These are phyloP conservation scores for Vitis hybrid DNA, from an alignment of 177 flowering plant genomes.

Conservation along the genomic window DNA sequence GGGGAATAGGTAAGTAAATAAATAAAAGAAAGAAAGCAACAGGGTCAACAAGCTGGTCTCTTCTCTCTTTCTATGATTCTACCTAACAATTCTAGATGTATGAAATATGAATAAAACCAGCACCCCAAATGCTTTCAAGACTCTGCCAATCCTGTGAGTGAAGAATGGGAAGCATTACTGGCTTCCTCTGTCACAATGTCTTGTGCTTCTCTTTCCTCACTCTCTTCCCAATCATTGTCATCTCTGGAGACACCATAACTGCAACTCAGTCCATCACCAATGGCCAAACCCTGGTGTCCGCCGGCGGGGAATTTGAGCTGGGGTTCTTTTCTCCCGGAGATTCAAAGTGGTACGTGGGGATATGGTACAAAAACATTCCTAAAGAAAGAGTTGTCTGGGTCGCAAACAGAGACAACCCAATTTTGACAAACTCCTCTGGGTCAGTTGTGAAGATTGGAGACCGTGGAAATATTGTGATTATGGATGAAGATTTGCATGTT, in stretches of 20 bases:
- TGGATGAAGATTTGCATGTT: background rate
- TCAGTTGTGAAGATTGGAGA: slow-evolving; percentile 19
- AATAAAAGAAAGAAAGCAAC: background rate
- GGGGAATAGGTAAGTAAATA: background rate
- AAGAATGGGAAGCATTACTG: slow-evolving; percentile 3
- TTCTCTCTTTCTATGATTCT: background rate
- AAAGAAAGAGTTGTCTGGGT: slow-evolving; percentile 35
- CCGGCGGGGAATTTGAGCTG: slow-evolving; percentile 25
- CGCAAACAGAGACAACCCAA: slow-evolving; percentile 45
- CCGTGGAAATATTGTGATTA: slow-evolving; percentile 15
- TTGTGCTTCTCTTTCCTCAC: slow-evolving; percentile 12
- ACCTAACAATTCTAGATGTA: slow-evolving; percentile 7
- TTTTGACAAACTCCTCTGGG: slow-evolving; percentile 20
- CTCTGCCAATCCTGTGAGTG: background rate
- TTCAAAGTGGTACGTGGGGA: slow-evolving; percentile 33
- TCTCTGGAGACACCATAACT: slow-evolving; percentile 24
- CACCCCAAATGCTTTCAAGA: background rate
- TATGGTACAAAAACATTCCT: slow-evolving; percentile 42
- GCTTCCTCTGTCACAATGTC: background rate
- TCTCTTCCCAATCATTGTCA: slow-evolving; percentile 9
- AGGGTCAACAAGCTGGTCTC: background rate
- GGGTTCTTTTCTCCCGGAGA: slow-evolving; percentile 33
- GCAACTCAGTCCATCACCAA: slow-evolving; percentile 18
- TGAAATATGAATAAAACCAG: background rate
- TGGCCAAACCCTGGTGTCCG: slow-evolving; percentile 32